Base-by-base conservation (phyloP, 768 basidiomycete genomes). In the Xerocomus potaroensis region DNA sequence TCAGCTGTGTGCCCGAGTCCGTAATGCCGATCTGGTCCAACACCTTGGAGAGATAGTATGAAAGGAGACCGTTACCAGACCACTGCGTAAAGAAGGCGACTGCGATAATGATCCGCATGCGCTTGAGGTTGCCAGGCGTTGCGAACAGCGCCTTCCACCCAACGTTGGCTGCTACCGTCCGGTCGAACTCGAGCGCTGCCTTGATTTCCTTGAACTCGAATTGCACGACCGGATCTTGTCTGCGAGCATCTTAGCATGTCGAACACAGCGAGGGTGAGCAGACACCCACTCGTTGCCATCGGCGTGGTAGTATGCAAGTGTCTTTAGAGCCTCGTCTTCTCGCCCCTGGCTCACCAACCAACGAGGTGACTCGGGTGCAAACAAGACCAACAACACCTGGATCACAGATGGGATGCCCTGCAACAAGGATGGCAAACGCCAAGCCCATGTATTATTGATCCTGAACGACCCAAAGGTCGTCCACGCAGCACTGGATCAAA, bases 121-220 rank as follows among this genome's bases (percentile, higher is more conserved):
- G 74, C 54, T 76, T 79, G 23, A 79, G 69, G 61, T 89, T 90
- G 4, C 85, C 87, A 5, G 74, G 73, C 0, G 80, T 87, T 11
- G 70, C 58, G 60, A 87, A 68, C 52, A 91, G 75, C 1, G 83
- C 72, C 50, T 75, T 80, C 81, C 82, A 91, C 49, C 81, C 81
- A 39, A 84, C 66, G 54, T 79, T 80, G 31, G 74, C 63, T 16
- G 74, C 73, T 37, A 80, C 80, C 5, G 61, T 71, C 30, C 75
- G 74, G 52, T 91, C 90, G 36, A 84, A 74, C 4, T 82, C 78
- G 41, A 91, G 77, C 22, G 84, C 81, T 15, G 83, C 76, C 69
- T 80, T 87, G 71, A 91, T 91, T 68, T 90, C 88, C 44, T 86
- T 74, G 58, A 76, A 87, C 64, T 90, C 87, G 56, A 83, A 87